Percentiles rank a stretch among this genome's conserved stretches.
Conservation (phyloP, 2,329 filamentous ascomycete species). For the Penicillium frequentans region DNA sequence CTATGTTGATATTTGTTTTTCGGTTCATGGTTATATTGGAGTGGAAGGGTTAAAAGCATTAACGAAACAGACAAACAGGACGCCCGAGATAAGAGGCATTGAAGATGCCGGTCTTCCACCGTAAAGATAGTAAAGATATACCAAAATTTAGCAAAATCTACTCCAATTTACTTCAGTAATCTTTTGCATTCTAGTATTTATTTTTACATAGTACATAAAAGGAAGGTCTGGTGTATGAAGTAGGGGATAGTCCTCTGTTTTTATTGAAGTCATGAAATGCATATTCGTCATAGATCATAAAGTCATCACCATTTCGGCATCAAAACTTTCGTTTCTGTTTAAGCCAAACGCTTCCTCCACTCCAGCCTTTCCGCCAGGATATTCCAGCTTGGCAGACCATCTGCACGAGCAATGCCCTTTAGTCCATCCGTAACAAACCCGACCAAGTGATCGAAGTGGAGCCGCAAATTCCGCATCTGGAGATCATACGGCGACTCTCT, state of each 20-base stretch:
- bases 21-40: conserved; percentile 12
- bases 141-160: conserved; percentile 10
- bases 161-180: not conserved
- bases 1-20: conserved; percentile 11
- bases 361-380: conserved; percentile 78
- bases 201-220: not conserved
- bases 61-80: conserved; percentile 1
- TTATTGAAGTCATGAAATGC: not conserved
- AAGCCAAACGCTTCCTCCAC: conserved; percentile 30
- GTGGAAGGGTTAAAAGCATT: conserved; percentile 17
- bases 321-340: not conserved
- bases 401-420: conserved; percentile 71
- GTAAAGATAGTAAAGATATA: conserved; percentile 10
- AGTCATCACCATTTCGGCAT: not conserved
- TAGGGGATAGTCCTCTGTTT: not conserved
- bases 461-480: conserved; percentile 57
- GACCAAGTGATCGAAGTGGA: conserved; percentile 65
- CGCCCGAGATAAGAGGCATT: conserved; percentile 9
- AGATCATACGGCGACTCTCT: conserved; percentile 50
- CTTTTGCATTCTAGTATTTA: not conserved
- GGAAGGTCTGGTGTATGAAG: not conserved
- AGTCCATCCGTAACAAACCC: conserved; percentile 72
- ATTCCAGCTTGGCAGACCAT: conserved; percentile 73
- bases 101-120: not conserved
- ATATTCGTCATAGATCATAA: not conserved